Evolutionary conservation across 108 stramenopile genomes (phyloP), one percentile per base, ranked within the genome.

Genomic region (Cylindrotheca closterium): DNA sequence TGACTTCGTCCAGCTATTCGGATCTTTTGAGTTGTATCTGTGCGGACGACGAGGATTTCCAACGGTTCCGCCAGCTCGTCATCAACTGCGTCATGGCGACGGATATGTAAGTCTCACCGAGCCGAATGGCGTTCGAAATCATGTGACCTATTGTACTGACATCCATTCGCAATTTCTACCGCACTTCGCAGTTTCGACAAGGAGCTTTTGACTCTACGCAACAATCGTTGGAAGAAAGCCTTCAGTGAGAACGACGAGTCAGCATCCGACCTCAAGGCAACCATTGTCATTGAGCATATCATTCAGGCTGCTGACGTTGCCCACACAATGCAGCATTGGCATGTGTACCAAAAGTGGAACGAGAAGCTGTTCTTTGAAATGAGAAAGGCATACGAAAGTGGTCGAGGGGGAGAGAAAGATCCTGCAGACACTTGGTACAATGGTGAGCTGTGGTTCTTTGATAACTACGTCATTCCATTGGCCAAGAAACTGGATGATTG

Each of bases 261-360:
- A 22, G 34, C 57, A 12, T 57, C 55, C 22, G 53, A 65, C 34
- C 67, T 62, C 4, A 68, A 65, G 48, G 80, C 71, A 7, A 74
- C 75, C 18, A 23, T 77, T 3, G 75, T 79, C 1, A 32, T 84
- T 25, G 83, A 84, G 28, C 60, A 65, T 18, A 68, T 84, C 59
- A 80, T 84, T 49, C 77, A 80, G 47, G 78, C 65, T 8, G 60
- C 79, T 30, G 80, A 84, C 50, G 67, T 81, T 47, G 80, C 76
- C 1, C 83, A 84, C 62, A 80, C 77, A 4, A 79, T 79, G 69
- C 83, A 84, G 34, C 62, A 74, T 55, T 84, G 77, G 53, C 55
- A 54, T 27, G 57, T 79, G 21, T 84, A 78, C 55, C 55, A 74
- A 63, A 84, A 81, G 58, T 84, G 83, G 83, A 87, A 80, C 58